These are phyloP conservation scores for Silene vulgaris DNA, from an alignment of 179 eudicot species.

Conservation along the genomic window DNA sequence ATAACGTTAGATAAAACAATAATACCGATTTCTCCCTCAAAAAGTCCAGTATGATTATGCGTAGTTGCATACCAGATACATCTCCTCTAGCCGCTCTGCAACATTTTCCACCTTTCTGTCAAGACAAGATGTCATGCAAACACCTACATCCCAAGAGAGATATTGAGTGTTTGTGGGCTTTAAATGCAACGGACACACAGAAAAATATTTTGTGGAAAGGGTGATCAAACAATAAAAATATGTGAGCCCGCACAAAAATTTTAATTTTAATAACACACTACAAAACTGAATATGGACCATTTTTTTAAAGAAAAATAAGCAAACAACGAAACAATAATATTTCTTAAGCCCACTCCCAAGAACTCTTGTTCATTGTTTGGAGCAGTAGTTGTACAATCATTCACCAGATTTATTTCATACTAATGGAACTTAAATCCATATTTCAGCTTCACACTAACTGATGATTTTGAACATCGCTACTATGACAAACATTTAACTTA, in stretches of 20 bases:
- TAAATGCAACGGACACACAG: neutral
- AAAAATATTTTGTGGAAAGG: neutral
- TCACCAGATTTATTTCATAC: neutral
- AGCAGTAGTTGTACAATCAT: neutral
- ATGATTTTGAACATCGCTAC: neutral
- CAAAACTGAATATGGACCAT: neutral
- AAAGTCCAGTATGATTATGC: neutral
- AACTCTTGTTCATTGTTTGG: neutral
- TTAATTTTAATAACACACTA: neutral
- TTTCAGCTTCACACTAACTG: neutral
- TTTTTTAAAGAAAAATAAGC: neutral
- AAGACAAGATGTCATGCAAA: conserved; percentile 59
- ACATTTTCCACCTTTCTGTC: conserved; percentile 32
- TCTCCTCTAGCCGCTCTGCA: conserved; percentile 55
- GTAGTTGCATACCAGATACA: conserved; percentile 52
- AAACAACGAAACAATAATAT: neutral
- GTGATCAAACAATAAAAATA: neutral
- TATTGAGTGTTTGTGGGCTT: neutral
- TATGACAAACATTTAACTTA: too few relatives aligned
- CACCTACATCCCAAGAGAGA: conserved; percentile 38
- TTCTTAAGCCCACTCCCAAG: neutral
- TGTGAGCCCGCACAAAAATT: neutral
- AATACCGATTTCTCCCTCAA: neutral
- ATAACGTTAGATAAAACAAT: conserved; percentile 1
- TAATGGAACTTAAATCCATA: too few relatives aligned